Conservation (phyloP, 768 basidiomycete species). For the Podaxis sp. region DNA sequence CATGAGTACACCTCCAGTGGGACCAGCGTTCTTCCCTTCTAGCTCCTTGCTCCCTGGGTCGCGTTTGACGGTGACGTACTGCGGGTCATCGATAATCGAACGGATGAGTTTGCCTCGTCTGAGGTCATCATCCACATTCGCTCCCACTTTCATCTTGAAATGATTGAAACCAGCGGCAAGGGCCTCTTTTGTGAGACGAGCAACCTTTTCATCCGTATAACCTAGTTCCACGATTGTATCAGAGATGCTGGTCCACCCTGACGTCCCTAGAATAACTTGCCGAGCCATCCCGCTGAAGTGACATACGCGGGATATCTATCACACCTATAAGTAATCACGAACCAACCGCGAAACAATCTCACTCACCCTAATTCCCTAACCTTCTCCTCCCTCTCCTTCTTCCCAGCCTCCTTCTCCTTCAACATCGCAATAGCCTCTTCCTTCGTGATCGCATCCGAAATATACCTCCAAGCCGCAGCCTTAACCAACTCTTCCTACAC, state of each 20-base stretch:
- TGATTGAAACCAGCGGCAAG: constrained; percentile 90
- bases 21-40: constrained; percentile 88
- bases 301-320: constrained; percentile 88
- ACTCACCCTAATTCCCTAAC: constrained; percentile 66
- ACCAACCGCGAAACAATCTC: neutral
- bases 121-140: constrained; percentile 74
- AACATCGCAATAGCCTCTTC: constrained; percentile 87
- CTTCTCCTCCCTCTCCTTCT: constrained; percentile 71
- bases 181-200: constrained; percentile 81
- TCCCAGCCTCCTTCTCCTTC: constrained; percentile 68
- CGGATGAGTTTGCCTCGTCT: constrained; percentile 87
- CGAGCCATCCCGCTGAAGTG: constrained; percentile 91
- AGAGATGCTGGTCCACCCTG: neutral
- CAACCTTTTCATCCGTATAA: constrained; percentile 91
- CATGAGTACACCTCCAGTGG: constrained; percentile 93
- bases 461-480: constrained; percentile 80
- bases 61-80: constrained; percentile 56
- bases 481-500: constrained; percentile 71
- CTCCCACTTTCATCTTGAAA: constrained; percentile 99
- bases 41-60: constrained; percentile 61
- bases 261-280: constrained; percentile 24
- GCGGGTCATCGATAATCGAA: constrained; percentile 92
- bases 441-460: constrained; percentile 88
- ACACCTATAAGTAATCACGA: neutral
- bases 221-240: constrained; percentile 34